A percentile compares a stretch with the other conserved stretches of the same genome.
Conservation (phyloP, 495 filamentous ascomycete genomes). For the Cenococcum geophilum region DNA sequence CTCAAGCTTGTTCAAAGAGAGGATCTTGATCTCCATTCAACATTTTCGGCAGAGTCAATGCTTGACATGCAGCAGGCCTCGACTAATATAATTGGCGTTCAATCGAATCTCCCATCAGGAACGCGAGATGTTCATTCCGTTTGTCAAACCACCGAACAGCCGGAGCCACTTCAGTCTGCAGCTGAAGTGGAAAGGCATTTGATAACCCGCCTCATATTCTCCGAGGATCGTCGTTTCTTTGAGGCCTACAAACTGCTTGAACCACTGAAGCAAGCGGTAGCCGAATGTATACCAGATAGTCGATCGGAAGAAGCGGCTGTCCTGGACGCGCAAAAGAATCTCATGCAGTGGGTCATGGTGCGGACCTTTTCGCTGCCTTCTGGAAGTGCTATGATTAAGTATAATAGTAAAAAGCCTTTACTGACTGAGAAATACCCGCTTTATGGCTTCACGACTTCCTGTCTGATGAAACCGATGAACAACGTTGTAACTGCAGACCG, state of each 20-base stretch:
- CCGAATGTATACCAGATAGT: conserved; percentile 66
- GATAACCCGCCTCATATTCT: conserved; percentile 78
- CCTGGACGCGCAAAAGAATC: conserved; percentile 87
- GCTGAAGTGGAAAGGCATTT: conserved; percentile 73
- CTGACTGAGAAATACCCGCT: conserved; percentile 86
- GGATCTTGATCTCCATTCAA: conserved; percentile 49
- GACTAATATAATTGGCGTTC: conserved; percentile 35
- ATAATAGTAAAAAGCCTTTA: conserved; percentile 73
- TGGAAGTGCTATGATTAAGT: conserved; percentile 77
- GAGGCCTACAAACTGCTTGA: conserved; percentile 77
- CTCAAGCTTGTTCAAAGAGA: conserved; percentile 74
- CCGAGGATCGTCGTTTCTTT: conserved; percentile 77
- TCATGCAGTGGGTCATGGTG: conserved; percentile 75
- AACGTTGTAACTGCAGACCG: conserved; percentile 85
- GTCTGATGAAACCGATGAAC: conserved; percentile 83
- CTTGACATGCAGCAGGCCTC: conserved; percentile 33
- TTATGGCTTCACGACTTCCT: conserved; percentile 78
- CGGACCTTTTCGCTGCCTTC: conserved; percentile 82
- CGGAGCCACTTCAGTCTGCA: conserved; percentile 15
- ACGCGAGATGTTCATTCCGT: conserved; percentile 67
- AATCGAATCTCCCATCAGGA: conserved; percentile 38
- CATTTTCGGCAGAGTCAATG: conserved; percentile 7
- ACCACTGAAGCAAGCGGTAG: conserved; percentile 66
- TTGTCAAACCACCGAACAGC: conserved; percentile 51
- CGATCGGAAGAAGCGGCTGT: conserved; percentile 79